Conservation (phyloP, 768 basidiomycete genomes). For the Baorangia bicolor region DNA sequence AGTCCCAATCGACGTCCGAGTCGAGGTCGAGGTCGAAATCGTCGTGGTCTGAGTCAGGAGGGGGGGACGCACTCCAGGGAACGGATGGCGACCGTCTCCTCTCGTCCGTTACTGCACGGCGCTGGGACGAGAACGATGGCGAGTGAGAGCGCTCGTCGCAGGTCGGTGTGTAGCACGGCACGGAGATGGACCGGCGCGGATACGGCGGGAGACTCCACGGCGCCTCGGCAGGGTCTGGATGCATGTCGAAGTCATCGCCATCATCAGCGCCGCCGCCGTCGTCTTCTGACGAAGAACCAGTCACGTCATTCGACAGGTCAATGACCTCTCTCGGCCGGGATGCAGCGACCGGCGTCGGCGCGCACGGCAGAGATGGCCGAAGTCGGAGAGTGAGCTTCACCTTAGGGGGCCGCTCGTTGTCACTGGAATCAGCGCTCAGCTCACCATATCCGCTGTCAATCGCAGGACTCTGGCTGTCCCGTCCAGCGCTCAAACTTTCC, state of each 20-base stretch:
- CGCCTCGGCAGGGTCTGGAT: constrained; percentile 29
- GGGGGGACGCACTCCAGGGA: constrained; percentile 61
- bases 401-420: constrained; percentile 49
- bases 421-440: constrained; percentile 24
- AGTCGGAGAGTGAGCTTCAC: constrained; percentile 71
- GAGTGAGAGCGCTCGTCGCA: constrained; percentile 35
- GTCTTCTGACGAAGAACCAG: constrained; percentile 39
- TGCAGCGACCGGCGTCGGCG: constrained; percentile 8
- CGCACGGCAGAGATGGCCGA: constrained; percentile 37
- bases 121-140: constrained; percentile 27
- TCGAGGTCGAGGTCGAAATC: constrained; percentile 55
- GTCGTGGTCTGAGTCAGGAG: constrained; percentile 58
- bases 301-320: constrained; percentile 42
- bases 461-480: constrained; percentile 23
- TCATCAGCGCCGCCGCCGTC: constrained; percentile 25
- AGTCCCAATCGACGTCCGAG: constrained; percentile 60
- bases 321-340: constrained; percentile 32
- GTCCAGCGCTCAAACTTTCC: constrained; percentile 6
- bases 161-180: constrained; percentile 54
- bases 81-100: constrained; percentile 60
- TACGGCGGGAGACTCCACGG: constrained; percentile 55
- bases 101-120: constrained; percentile 16
- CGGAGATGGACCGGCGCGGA: constrained; percentile 56
- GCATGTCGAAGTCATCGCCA: constrained; percentile 21
- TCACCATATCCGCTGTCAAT: constrained; percentile 30